Base-by-base conservation (phyloP, 2,329 filamentous ascomycete genomes). In the Pseudogymnoascus sp. region DNA sequence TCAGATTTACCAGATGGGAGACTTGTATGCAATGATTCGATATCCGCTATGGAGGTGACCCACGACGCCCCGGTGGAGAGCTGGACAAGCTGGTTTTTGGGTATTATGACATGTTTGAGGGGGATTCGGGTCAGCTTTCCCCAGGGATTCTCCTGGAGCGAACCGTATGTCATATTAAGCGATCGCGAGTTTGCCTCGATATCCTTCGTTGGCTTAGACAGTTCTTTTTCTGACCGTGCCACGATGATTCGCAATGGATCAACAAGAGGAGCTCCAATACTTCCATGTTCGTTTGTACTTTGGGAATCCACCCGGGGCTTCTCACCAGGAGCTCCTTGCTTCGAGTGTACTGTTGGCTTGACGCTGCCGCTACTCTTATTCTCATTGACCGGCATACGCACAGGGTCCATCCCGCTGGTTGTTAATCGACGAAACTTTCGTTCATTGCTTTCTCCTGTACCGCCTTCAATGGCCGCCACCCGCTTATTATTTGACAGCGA, bases 61-160 rank as follows among this genome's bases (percentile, higher is more conserved):
- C 50, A 56, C 11, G 50, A 56, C 28, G 50, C 50, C 16, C 5
- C 50, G n/a, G 26, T 35, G 16, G 50, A 35, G 28, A 56, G 50
- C 28, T 35, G n/a, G 11, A 33, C 50, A 19, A 56, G 5, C 10
- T 56, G 50, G 16, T 22, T 35, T 56, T 56, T 56, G n/a, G 50
- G 50, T 56, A 56, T 56, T 35, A 56, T 56, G 28, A 56, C 28
- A 35, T 56, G 50, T 16, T 56, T 56, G 50, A 56, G 50, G 10
- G 50, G 50, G 6, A 56, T 56, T 8, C 50, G 24, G 46, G 14
- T 22, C 50, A 56, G 10, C 6, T 35, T 56, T 33, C 50, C 28
- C 50, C 50, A 56, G 28, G 50, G 50, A 14, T 35, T 33, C 28
- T 56, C 50, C 10, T 56, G 28, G 28, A 22, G 16, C 1, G 16